Evolutionary conservation across 176 grass and related monocot species (phyloP), one percentile per base, ranked within the genome.

Genomic region (Leersia perrieri): DNA sequence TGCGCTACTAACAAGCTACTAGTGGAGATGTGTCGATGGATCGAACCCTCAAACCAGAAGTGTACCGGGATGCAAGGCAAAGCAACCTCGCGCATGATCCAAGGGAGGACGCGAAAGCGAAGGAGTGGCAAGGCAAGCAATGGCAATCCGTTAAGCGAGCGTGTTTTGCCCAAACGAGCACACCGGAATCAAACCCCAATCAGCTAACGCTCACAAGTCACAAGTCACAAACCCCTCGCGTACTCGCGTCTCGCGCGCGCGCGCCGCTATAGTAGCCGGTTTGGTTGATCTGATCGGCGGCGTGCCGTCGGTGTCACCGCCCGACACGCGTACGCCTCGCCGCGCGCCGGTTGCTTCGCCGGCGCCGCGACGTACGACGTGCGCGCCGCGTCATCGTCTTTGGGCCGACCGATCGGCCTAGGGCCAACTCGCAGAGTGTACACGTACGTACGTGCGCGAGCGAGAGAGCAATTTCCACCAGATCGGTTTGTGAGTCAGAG

Each of bases 91-190:
- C 22, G 3, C 53, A 58, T 58, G 28, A 51, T 73, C 27, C 33
- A 51, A 64, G 60, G 11, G 31, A 74, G 8, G 22, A 34, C 27
- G 32, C 14, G 14, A 25, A 39, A 36, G 32, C 13, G 27, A 20
- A 44, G 70, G 76, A 16, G n/a, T 31, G 45, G 42, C 86, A 84
- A 80, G 87, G 75, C 81, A 88, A 88, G 87, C 29, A 84, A 84
- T 7, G 31, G 7, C 47, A 61, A 75, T 13, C 75, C 87, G 62
- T 69, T 39, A 84, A 88, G 87, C 87, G 81, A 84, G 68, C 75
- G 81, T 74, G 75, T 80, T 80, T 39, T n/a, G 60, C 49, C 32
- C 18, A 75, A 49, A 34, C 32, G 57, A 63, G 44, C 15, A 28
- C 25, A 27, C 58, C 15, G 28, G 31, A 34, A 81, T 58, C 49